Evolutionary conservation across 306 rosid species (phyloP).

Genomic region (Lathyrus sativus): DNA sequence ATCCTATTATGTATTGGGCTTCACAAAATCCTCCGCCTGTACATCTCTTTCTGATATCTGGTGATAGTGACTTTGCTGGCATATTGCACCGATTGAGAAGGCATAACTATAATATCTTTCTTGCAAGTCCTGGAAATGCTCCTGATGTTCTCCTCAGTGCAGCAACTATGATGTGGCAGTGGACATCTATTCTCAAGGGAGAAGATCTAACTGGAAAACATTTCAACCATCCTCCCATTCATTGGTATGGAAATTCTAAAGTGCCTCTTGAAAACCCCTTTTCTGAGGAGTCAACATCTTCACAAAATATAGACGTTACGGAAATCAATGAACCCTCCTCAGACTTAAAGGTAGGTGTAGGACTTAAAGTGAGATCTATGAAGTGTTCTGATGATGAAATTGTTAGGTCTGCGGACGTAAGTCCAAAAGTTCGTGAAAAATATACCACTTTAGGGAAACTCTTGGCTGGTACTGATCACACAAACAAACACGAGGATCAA

Average conservation of each 20-base stretch:
- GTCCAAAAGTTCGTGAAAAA: slow-evolving; percentile 41
- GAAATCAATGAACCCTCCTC: slow-evolving; percentile 42
- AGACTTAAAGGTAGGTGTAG: slow-evolving; percentile 38
- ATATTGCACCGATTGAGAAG: slow-evolving; percentile 74
- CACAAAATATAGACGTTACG: slow-evolving; percentile 34
- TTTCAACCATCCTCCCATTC: slow-evolving; percentile 83
- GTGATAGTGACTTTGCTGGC: slow-evolving; percentile 75
- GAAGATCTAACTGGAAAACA: slow-evolving; percentile 66
- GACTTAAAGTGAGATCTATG: slow-evolving; percentile 42
- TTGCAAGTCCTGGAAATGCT: slow-evolving; percentile 61
- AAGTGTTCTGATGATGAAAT: slow-evolving; percentile 37
- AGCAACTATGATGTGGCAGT: slow-evolving; percentile 91
- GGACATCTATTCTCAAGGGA: slow-evolving; percentile 73
- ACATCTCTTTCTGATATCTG: slow-evolving; percentile 81
- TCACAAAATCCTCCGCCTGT: slow-evolving; percentile 98
- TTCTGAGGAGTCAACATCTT: slow-evolving; percentile 42
- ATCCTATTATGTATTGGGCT: slow-evolving; percentile 87
- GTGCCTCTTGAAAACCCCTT: slow-evolving; percentile 67
- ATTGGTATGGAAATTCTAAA: no score
- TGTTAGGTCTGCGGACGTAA: slow-evolving; percentile 38
- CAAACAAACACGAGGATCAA: slow-evolving; percentile 38
- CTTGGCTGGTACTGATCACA: slow-evolving; percentile 39
- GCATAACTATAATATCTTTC: slow-evolving; percentile 86
- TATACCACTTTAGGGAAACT: slow-evolving; percentile 31
- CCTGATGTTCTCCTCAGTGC: slow-evolving; percentile 73